Evolutionary conservation across 148 eudicot genomes (phyloP).

Genomic region (Rhododendron ferrugineum): DNA sequence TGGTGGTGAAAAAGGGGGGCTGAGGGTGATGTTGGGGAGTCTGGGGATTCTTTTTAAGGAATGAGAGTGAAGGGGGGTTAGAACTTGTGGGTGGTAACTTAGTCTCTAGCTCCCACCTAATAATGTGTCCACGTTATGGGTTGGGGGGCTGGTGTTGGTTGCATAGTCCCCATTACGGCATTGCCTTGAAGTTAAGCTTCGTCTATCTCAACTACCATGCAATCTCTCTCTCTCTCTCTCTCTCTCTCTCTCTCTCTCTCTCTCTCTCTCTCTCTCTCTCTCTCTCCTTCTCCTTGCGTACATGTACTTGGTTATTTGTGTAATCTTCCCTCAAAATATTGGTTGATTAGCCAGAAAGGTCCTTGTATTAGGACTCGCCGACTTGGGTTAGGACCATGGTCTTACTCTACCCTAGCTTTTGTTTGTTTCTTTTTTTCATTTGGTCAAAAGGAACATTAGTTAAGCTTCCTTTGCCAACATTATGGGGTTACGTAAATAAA

Average conservation of each 20-base stretch:
- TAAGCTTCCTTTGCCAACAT: not conserved
- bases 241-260: conserved; percentile 10
- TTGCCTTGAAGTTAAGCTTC: conserved; percentile 90
- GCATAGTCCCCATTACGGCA: conserved; percentile 55
- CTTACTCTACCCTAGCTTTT: not conserved
- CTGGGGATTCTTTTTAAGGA: conserved; percentile 36
- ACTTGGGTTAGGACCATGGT: not conserved
- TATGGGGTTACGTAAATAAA: not conserved
- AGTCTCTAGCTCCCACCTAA: conserved; percentile 36
- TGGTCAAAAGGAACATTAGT: not conserved
- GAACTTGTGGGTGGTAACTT: not conserved
- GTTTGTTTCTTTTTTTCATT: not conserved
- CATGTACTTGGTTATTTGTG: not conserved
- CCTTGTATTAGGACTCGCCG: not conserved
- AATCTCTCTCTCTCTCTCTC: not conserved
- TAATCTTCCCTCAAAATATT: not conserved
- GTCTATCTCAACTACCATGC: conserved; percentile 48
- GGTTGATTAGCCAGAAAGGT: not conserved
- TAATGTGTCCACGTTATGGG: conserved; percentile 29
- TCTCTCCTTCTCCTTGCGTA: not conserved
- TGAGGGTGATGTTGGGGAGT: conserved; percentile 10
- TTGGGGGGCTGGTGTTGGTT: conserved; percentile 49
- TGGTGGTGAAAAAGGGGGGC: not conserved
- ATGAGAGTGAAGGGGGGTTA: conserved; percentile 28
- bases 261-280: conserved; percentile 9